phyloP scores from a whole-genome alignment of 2,329 filamentous ascomycete species.

The Penicillium hesseltinei region DNA sequence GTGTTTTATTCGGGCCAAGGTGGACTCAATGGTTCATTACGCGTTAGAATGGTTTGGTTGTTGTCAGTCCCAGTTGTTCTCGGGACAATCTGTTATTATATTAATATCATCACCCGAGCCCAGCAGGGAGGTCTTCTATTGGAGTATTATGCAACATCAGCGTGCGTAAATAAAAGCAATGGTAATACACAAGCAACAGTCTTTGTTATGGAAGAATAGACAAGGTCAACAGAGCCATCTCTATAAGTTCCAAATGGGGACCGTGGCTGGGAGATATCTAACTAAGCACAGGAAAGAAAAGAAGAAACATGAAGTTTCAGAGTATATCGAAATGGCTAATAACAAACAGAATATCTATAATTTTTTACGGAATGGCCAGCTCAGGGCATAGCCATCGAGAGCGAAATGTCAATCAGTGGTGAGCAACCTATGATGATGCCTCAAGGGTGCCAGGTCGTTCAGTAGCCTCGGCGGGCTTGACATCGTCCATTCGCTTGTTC shows the following conservation, averaged over 20 bases:
- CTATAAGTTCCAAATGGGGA: not conserved
- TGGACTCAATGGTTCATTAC: not conserved
- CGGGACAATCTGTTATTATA: not conserved
- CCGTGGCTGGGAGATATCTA: constrained; percentile 2
- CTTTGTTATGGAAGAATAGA: not conserved
- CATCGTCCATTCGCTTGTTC: constrained; percentile 41
- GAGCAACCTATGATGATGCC: constrained; percentile 24
- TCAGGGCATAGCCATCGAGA: constrained; percentile 5
- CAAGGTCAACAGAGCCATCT: not conserved
- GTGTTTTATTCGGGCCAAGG: not conserved
- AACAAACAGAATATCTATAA: constrained; percentile 22
- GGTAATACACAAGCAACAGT: not conserved
- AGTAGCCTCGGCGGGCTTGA: constrained; percentile 42
- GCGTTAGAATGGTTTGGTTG: too few relatives aligned
- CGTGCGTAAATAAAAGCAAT: not conserved
- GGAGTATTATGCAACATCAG: too few relatives aligned
- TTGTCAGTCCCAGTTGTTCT: not conserved
- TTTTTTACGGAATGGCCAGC: constrained; percentile 9
- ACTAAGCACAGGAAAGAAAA: constrained; percentile 5
- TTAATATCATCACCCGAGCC: not conserved
- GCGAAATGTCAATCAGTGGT: not conserved
- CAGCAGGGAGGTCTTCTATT: not conserved
- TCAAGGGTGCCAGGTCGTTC: constrained; percentile 44
- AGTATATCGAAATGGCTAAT: constrained; percentile 23
- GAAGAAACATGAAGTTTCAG: not conserved